Evolutionary conservation across 306 rosid species (phyloP).

Genomic region (Lathyrus sativus): DNA sequence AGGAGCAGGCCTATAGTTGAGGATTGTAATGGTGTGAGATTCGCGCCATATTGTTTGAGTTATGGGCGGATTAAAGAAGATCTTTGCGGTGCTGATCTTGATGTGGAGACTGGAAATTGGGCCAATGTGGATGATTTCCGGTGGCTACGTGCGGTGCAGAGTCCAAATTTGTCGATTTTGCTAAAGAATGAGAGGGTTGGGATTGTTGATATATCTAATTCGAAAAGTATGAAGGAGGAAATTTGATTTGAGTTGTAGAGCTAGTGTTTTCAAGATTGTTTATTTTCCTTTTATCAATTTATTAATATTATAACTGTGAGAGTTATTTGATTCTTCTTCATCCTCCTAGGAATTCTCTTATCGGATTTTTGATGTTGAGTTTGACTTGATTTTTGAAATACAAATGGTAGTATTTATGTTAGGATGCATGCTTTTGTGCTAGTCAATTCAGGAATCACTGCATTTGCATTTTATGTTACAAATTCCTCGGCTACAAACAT

Average conservation of each 20-base stretch:
- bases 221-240: constrained; percentile 29
- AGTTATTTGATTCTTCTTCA: constrained; percentile 24
- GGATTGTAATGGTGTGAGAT: constrained; percentile 54
- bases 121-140: constrained; percentile 83
- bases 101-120: constrained; percentile 77
- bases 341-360: constrained; percentile 13
- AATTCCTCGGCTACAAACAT: neutral
- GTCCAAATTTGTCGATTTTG: constrained; percentile 84
- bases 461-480: neutral
- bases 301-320: neutral
- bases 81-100: constrained; percentile 60
- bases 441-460: neutral
- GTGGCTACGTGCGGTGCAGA: constrained; percentile 78
- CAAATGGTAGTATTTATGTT: constrained; percentile 24
- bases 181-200: constrained; percentile 67
- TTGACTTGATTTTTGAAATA: constrained; percentile 19
- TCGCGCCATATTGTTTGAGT: constrained; percentile 75
- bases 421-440: neutral
- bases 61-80: constrained; percentile 69
- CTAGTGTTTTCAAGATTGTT: neutral
- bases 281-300: neutral
- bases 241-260: constrained; percentile 37
- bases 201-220: constrained; percentile 43
- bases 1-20: constrained; percentile 91
- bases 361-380: constrained; percentile 6